Percentiles rank a stretch among this genome's conserved stretches.
Conservation (phyloP, 2,329 filamentous ascomycete genomes). For the Hymenoscyphus repandus region DNA sequence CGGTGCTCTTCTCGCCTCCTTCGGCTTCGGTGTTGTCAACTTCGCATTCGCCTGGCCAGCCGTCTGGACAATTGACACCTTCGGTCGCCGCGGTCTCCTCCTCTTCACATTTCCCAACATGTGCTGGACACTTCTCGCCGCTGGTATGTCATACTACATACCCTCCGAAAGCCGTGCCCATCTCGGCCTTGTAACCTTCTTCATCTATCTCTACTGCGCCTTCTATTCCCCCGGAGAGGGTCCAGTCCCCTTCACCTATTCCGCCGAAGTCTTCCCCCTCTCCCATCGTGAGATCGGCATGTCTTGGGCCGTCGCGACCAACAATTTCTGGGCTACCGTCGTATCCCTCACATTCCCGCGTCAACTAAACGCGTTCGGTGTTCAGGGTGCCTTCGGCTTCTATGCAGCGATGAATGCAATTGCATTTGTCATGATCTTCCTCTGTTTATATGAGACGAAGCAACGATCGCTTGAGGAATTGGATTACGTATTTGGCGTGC, state of each 20-base stretch:
- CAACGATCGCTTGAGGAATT: conserved; percentile 29
- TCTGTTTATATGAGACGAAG: conserved; percentile 53
- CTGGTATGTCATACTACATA: conserved; percentile 33
- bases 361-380: conserved; percentile 42
- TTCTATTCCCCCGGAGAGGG: conserved; percentile 62
- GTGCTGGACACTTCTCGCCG: conserved; percentile 57
- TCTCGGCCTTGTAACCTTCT: conserved; percentile 44
- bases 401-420: conserved; percentile 51
- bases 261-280: conserved; percentile 57
- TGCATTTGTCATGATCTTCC: conserved; percentile 49
- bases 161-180: not conserved
- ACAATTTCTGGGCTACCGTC: conserved; percentile 54
- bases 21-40: conserved; percentile 60
- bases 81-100: conserved; percentile 52
- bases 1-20: conserved; percentile 54
- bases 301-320: conserved; percentile 55
- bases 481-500: conserved; percentile 12
- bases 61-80: conserved; percentile 57
- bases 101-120: conserved; percentile 62
- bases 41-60: conserved; percentile 55
- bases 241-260: conserved; percentile 55
- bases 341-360: conserved; percentile 45
- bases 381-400: conserved; percentile 42
- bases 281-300: conserved; percentile 59
- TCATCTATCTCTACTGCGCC: conserved; percentile 60